Conservation (phyloP, 495 filamentous ascomycete species). For the Xylaria curta region DNA sequence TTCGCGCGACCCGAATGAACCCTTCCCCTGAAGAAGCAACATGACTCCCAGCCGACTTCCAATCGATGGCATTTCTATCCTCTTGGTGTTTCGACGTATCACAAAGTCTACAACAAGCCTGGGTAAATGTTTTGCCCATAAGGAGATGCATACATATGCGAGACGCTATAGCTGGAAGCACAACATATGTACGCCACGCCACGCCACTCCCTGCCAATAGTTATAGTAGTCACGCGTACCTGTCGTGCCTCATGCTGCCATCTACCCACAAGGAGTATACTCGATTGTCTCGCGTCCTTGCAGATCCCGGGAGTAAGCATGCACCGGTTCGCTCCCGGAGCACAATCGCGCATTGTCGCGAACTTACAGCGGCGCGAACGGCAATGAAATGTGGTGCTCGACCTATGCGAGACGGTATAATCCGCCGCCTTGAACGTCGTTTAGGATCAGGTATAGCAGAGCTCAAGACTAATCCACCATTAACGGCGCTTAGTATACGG, state of each 20-base stretch:
- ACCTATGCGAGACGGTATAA: not conserved
- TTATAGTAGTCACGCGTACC: not conserved
- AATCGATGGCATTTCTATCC: not conserved
- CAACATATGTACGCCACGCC: not conserved
- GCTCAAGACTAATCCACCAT: not conserved
- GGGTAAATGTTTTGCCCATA: not conserved
- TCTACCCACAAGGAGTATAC: not conserved
- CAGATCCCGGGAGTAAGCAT: slow-evolving; percentile 13
- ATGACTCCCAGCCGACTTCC: not conserved
- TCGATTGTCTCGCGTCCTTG: slow-evolving; percentile 25
- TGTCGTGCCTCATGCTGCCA: not conserved
- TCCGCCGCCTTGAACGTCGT: not conserved
- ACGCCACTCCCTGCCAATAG: not conserved
- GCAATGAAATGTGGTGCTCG: not conserved
- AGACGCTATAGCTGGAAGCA: not conserved
- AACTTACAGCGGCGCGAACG: not conserved
- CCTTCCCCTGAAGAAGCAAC: not conserved
- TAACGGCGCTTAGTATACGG: not conserved
- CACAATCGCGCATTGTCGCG: not conserved
- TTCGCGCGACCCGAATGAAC: not conserved
- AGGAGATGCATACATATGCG: not conserved
- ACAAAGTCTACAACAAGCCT: not conserved
- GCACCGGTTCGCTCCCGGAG: not conserved
- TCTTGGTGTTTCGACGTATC: not conserved
- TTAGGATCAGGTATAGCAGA: not conserved